Conservation (phyloP, 352 stramenopile genomes). For the Aphanomyces euteiches region DNA sequence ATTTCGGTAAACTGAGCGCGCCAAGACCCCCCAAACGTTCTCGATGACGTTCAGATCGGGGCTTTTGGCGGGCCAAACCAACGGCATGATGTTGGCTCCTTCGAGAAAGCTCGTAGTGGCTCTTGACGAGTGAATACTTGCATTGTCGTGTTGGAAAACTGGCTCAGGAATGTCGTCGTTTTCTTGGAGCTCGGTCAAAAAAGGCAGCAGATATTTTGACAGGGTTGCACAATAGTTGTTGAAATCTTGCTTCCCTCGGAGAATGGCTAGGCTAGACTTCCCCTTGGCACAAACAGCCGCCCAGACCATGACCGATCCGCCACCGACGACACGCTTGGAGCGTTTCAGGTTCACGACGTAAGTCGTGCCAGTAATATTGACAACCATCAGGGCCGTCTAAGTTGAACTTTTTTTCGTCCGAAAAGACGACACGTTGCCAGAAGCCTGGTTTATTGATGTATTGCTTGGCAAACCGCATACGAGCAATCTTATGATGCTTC, state of each 20-base stretch:
- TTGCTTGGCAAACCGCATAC: not conserved
- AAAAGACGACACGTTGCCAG: conserved; percentile 8
- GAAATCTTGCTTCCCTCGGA: not conserved
- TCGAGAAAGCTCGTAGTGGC: not conserved
- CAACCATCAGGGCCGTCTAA: conserved; percentile 16
- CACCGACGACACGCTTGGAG: conserved; percentile 9
- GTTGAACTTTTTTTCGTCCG: conserved; percentile 21
- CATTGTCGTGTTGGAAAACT: conserved; percentile 2
- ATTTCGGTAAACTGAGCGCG: conserved; percentile 29
- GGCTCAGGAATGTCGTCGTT: not conserved
- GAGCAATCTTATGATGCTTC: not conserved
- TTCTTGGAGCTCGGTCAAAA: not conserved
- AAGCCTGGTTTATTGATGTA: not conserved
- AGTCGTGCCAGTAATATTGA: conserved; percentile 11
- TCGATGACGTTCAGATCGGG: conserved; percentile 36
- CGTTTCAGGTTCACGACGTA: not conserved
- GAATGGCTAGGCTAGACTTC: not conserved
- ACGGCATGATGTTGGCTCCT: not conserved
- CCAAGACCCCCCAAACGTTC: conserved; percentile 31
- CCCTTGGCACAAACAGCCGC: not conserved
- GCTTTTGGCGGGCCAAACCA: conserved; percentile 33
- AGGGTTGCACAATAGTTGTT: not conserved
- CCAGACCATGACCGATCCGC: conserved; percentile 36
- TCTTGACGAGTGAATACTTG: not conserved
- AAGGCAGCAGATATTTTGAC: not conserved